phyloP scores from a whole-genome alignment of 2,329 filamentous ascomycete genomes.

The Scortechinia acanthostroma region DNA sequence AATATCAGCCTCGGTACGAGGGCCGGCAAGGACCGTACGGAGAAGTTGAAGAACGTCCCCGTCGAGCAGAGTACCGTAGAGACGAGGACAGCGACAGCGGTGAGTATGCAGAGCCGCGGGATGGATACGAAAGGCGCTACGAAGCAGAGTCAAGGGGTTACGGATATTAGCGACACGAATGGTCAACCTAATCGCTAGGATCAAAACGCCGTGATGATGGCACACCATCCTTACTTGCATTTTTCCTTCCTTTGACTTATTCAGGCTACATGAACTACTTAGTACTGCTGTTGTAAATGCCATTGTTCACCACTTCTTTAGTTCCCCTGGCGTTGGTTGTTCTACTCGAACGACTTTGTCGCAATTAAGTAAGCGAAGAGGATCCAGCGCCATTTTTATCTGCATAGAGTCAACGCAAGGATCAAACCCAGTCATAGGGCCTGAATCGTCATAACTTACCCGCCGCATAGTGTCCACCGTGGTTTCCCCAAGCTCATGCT shows the following conservation, averaged over 20 bases:
- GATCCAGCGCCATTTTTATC: constrained; percentile 59
- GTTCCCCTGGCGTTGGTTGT: constrained; percentile 45
- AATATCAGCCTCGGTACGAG: background rate
- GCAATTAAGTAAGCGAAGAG: constrained; percentile 30
- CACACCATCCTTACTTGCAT: too few species aligned
- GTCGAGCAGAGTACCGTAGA: background rate
- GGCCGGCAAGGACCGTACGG: background rate
- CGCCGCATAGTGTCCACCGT: constrained; percentile 61
- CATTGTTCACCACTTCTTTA: constrained; percentile 49
- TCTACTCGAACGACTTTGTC: constrained; percentile 58
- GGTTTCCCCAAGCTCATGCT: constrained; percentile 50
- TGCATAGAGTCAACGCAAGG: constrained; percentile 12
- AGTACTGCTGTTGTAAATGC: too few species aligned
- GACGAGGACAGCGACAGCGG: background rate
- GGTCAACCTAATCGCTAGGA: too few species aligned
- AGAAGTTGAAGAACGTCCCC: background rate
- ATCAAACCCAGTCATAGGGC: constrained; percentile 1
- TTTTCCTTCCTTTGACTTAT: too few species aligned
- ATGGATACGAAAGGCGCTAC: background rate
- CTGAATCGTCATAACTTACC: constrained; percentile 24
- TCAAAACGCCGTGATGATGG: too few species aligned
- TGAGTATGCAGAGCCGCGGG: background rate
- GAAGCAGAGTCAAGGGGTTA: background rate
- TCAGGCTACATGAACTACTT: too few species aligned
- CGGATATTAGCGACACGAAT: too few species aligned